These are phyloP conservation scores for Calonectria pteridis DNA, from an alignment of 2,329 filamentous ascomycete genomes.

Conservation along the genomic window DNA sequence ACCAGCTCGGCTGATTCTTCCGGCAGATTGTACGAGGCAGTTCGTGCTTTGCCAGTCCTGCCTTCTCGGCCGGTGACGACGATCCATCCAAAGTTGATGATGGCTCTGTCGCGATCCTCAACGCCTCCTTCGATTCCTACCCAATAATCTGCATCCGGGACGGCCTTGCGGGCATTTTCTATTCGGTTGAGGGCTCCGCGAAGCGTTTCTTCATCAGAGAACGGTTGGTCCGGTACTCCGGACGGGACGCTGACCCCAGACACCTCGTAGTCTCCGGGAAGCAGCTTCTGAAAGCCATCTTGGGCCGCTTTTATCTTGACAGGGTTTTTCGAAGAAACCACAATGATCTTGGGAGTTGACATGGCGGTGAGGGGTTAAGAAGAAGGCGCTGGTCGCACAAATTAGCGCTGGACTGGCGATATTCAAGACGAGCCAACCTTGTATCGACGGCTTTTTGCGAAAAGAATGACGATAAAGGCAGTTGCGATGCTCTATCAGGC, in stretches of 20 bases:
- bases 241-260: slow-evolving; percentile 50
- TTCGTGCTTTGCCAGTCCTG: slow-evolving; percentile 52
- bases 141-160: slow-evolving; percentile 53
- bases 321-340: slow-evolving; percentile 40
- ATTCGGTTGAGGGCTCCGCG: slow-evolving; percentile 54
- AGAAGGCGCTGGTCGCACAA: not conserved
- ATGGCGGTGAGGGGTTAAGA: not conserved
- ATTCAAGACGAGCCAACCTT: not conserved
- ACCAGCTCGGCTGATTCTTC: slow-evolving; percentile 52
- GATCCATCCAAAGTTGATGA: slow-evolving; percentile 57
- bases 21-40: slow-evolving; percentile 53
- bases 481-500: too few species aligned
- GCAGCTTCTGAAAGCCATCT: slow-evolving; percentile 52
- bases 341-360: slow-evolving; percentile 18
- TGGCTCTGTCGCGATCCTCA: slow-evolving; percentile 42
- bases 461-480: not conserved
- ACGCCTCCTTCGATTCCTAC: slow-evolving; percentile 58
- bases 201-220: slow-evolving; percentile 54
- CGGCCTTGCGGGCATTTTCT: slow-evolving; percentile 45
- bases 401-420: not conserved
- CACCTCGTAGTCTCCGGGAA: slow-evolving; percentile 47
- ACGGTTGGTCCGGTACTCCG: slow-evolving; percentile 55
- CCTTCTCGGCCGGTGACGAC: slow-evolving; percentile 47
- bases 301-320: slow-evolving; percentile 54
- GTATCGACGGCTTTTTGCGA: too few species aligned